phyloP scores from a whole-genome alignment of 306 rosid species.

The Lablab purpureus region DNA sequence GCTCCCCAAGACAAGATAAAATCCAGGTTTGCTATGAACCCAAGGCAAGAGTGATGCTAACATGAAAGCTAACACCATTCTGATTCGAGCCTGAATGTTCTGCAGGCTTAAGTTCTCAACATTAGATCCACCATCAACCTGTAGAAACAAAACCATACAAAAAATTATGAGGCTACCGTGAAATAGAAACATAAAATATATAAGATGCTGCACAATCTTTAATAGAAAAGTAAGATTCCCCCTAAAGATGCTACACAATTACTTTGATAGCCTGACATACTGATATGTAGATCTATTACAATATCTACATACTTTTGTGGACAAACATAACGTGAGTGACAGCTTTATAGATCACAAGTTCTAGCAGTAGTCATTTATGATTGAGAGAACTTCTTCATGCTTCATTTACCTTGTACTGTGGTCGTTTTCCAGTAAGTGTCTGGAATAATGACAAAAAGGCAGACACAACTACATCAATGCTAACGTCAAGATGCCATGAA shows the following conservation, averaged over 20 bases:
- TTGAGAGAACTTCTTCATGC: conserved; percentile 27
- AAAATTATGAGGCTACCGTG: conserved; percentile 8
- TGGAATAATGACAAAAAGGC: conserved; percentile 78
- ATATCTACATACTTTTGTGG: conserved; percentile 1
- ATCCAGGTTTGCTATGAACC: conserved; percentile 90
- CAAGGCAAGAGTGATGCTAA: conserved; percentile 94
- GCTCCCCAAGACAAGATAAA: conserved; percentile 95
- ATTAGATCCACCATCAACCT: conserved; percentile 96
- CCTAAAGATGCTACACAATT: conserved; percentile 10
- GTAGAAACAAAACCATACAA: conserved; percentile 45
- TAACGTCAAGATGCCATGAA: conserved; percentile 94
- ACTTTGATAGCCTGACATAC: conserved; percentile 12
- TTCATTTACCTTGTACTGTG: conserved; percentile 75
- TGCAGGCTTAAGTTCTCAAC: conserved; percentile 85
- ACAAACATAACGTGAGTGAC: conserved; percentile 23
- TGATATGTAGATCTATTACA: conserved; percentile 18
- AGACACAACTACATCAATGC: conserved; percentile 82
- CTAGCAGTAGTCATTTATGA: conserved; percentile 9
- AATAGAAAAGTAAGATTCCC: conserved; percentile 31
- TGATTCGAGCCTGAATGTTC: conserved; percentile 93
- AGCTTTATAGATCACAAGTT: conserved; percentile 30
- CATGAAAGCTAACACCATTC: conserved; percentile 99
- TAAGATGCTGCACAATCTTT: conserved; percentile 21
- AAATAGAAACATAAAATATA: conserved; percentile 13
- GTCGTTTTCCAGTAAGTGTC: conserved; percentile 82